phyloP scores from a whole-genome alignment of 1,284 basidiomycete genomes.

The Cerrena zonata region DNA sequence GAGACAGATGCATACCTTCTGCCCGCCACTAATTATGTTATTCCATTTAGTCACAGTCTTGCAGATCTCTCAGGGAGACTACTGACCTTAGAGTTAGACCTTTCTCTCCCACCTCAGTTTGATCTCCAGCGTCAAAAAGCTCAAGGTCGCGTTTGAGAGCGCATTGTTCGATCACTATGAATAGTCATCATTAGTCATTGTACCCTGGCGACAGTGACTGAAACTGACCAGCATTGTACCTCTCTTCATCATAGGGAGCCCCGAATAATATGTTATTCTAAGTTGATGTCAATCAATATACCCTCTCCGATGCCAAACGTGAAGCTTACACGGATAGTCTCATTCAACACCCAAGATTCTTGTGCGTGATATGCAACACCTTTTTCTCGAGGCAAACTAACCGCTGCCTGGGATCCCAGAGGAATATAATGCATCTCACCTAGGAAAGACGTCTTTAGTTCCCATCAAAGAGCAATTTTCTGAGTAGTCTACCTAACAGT shows the following conservation, averaged over 20 bases:
- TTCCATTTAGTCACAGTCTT: not conserved
- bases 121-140: conserved; percentile 70
- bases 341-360: conserved; percentile 69
- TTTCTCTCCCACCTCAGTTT: conserved; percentile 67
- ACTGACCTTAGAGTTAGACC: conserved; percentile 50
- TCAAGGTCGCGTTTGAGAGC: conserved; percentile 58
- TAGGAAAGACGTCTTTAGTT: conserved; percentile 18
- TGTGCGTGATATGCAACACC: conserved; percentile 74
- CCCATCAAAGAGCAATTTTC: conserved; percentile 10
- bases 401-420: conserved; percentile 50
- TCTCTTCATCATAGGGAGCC: conserved; percentile 35
- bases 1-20: conserved; percentile 39
- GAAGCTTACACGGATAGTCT: conserved; percentile 35
- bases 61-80: not conserved
- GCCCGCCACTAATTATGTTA: conserved; percentile 52
- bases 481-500: conserved; percentile 37
- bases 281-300: not conserved
- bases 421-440: conserved; percentile 62
- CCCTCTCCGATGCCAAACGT: not conserved
- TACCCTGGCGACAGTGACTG: conserved; percentile 20
- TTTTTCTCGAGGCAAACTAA: conserved; percentile 55
- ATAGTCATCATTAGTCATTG: conserved; percentile 27
- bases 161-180: conserved; percentile 58
- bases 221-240: conserved; percentile 39
- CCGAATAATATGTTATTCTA: conserved; percentile 44